Evolutionary conservation across 148 eudicot genomes (phyloP).

Genomic region (Spergularia marina): DNA sequence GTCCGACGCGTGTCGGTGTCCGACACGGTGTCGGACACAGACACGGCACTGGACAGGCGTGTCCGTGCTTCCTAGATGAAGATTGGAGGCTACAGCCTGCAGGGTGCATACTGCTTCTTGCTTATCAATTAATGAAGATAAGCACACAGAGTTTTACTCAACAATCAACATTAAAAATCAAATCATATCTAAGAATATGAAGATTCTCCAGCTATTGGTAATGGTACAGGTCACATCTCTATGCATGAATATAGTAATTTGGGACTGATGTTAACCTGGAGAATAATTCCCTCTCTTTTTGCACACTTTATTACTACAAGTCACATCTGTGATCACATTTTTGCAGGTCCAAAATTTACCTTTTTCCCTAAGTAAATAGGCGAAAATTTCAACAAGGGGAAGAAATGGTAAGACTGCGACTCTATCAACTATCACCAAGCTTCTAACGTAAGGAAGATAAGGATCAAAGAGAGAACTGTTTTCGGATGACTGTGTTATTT

Average conservation of each 20-base stretch:
- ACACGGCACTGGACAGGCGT: too few relatives aligned
- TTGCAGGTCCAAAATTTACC: conserved; percentile 1
- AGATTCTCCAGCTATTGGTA: conserved; percentile 1
- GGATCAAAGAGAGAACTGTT: too few relatives aligned
- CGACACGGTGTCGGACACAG: too few relatives aligned
- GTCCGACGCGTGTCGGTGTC: too few relatives aligned
- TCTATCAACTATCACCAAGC: neutral
- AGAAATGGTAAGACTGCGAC: neutral
- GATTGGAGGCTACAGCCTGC: too few relatives aligned
- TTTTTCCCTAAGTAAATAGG: neutral
- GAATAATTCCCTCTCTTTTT: conserved; percentile 3
- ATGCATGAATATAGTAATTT: neutral
- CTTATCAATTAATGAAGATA: conserved; percentile 24
- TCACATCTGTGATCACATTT: conserved; percentile 15
- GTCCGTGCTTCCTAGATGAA: too few relatives aligned
- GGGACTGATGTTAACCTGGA: conserved; percentile 4
- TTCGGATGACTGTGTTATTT: too few relatives aligned
- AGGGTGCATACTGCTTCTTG: neutral
- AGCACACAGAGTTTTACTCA: neutral
- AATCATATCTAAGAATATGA: neutral
- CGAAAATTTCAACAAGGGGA: too few relatives aligned
- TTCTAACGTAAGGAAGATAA: too few relatives aligned
- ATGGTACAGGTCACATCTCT: conserved; percentile 18
- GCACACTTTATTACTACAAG: conserved; percentile 4
- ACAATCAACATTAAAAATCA: conserved; percentile 2